A percentile compares a stretch with the other conserved stretches of the same genome.
Evolutionary conservation across 768 basidiomycete genomes (phyloP).

Genomic region (Gyrodon lividus): DNA sequence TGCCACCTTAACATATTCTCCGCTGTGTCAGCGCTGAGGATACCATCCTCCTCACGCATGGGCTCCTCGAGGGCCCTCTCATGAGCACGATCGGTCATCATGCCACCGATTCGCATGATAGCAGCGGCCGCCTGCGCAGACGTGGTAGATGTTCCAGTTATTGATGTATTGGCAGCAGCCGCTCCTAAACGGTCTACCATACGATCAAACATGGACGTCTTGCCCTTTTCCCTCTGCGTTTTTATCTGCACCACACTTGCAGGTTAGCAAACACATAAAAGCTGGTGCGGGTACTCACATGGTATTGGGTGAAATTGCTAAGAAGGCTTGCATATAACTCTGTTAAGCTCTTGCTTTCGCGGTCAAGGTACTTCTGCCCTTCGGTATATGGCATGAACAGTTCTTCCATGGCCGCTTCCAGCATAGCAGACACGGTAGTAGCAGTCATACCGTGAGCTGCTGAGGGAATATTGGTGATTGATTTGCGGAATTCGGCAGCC

Average conservation of each 20-base stretch:
- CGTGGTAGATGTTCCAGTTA: constrained; percentile 58
- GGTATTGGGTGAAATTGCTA: constrained; percentile 78
- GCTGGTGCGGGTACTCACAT: constrained; percentile 48
- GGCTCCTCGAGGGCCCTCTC: constrained; percentile 67
- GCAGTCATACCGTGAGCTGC: constrained; percentile 43
- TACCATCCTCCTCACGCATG: constrained; percentile 77
- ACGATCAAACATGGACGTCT: constrained; percentile 82
- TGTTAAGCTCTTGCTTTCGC: constrained; percentile 80
- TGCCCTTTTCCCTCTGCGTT: constrained; percentile 56
- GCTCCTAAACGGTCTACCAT: constrained; percentile 85
- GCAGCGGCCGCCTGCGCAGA: constrained; percentile 87
- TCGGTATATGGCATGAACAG: constrained; percentile 94
- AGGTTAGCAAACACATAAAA: constrained; percentile 8
- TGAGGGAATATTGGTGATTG: constrained; percentile 42
- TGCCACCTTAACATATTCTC: constrained; percentile 97
- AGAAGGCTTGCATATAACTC: constrained; percentile 77
- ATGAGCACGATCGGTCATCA: constrained; percentile 50
- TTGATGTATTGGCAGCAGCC: constrained; percentile 64
- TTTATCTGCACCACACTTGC: constrained; percentile 42
- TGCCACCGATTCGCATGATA: constrained; percentile 87
- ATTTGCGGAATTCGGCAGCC: constrained; percentile 56
- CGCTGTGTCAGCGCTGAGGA: constrained; percentile 69
- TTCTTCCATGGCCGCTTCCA: constrained; percentile 96
- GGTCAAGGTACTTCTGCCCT: constrained; percentile 87
- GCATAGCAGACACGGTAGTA: constrained; percentile 69